Evolutionary conservation across 345 rosid species (phyloP).

Genomic region (Eucalyptus camaldulensis): DNA sequence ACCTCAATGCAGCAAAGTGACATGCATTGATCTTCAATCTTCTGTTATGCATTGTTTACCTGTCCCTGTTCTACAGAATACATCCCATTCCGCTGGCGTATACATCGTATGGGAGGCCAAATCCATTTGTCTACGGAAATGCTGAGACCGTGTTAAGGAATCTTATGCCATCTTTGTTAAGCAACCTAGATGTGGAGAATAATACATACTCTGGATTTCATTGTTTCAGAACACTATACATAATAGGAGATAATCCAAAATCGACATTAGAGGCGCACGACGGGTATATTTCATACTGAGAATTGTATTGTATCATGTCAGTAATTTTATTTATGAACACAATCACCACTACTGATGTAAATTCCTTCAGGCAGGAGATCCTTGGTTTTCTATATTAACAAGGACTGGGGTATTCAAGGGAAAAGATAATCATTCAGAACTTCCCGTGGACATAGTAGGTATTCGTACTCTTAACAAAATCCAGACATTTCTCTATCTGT

Average conservation of each 20-base stretch:
- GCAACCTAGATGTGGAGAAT: background rate
- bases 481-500: background rate
- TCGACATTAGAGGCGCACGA: constrained; percentile 60
- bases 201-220: constrained; percentile 4
- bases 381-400: constrained; percentile 87
- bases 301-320: background rate
- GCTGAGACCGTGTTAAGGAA: constrained; percentile 47
- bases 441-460: constrained; percentile 66
- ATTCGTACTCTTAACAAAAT: background rate
- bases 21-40: background rate
- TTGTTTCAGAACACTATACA: constrained; percentile 50
- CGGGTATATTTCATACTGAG: constrained; percentile 26
- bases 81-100: constrained; percentile 40
- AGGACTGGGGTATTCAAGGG: constrained; percentile 90
- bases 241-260: constrained; percentile 82
- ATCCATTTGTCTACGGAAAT: constrained; percentile 57
- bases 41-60: background rate
- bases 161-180: constrained; percentile 16
- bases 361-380: constrained; percentile 50
- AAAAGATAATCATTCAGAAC: constrained; percentile 32
- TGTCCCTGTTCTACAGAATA: constrained; percentile 26
- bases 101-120: constrained; percentile 74
- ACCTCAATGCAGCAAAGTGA: background rate
- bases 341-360: background rate
- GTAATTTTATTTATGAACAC: background rate